phyloP scores from a whole-genome alignment of 306 rosid genomes.

The Trichosanthes cucumerina region DNA sequence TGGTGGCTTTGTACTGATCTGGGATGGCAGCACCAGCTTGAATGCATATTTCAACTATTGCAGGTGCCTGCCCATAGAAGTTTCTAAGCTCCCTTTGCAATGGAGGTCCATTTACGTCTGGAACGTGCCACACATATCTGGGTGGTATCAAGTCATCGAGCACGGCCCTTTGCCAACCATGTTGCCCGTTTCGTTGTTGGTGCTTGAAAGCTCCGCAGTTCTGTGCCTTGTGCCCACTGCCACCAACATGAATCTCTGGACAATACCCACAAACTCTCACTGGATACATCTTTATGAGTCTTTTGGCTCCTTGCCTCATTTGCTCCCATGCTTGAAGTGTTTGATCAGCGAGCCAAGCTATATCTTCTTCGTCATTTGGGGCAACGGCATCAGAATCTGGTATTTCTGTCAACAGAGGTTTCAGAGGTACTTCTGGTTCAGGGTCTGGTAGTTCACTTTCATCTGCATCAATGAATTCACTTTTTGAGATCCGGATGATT shows the following conservation, averaged over 20 bases:
- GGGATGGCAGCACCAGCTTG: constrained; percentile 90
- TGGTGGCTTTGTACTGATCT: constrained; percentile 65
- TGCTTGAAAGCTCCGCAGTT: constrained; percentile 89
- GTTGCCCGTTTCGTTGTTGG: constrained; percentile 97
- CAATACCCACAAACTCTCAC: constrained; percentile 95
- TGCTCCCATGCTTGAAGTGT: constrained; percentile 71
- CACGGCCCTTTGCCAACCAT: constrained; percentile 87
- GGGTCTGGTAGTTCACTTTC: constrained; percentile 80
- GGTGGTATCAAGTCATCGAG: constrained; percentile 86
- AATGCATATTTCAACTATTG: constrained; percentile 75
- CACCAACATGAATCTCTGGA: constrained; percentile 84
- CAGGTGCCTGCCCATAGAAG: constrained; percentile 88
- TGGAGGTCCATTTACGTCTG: constrained; percentile 65
- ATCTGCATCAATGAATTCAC: constrained; percentile 81
- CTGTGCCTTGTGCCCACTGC: constrained; percentile 79
- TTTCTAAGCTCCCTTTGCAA: constrained; percentile 60
- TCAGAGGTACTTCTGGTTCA: constrained; percentile 28
- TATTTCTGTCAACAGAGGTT: constrained; percentile 46
- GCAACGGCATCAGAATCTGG: constrained; percentile 46
- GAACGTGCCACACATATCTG: constrained; percentile 94
- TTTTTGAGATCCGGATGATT: constrained; percentile 57
- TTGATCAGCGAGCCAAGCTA: constrained; percentile 52
- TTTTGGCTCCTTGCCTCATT: constrained; percentile 68
- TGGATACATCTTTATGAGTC: constrained; percentile 61
- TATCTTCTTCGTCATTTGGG: constrained; percentile 37